Percentiles rank a stretch among this genome's conserved stretches.
Evolutionary conservation across 768 basidiomycete species (phyloP).

Genomic region (Exidia glandulosa): DNA sequence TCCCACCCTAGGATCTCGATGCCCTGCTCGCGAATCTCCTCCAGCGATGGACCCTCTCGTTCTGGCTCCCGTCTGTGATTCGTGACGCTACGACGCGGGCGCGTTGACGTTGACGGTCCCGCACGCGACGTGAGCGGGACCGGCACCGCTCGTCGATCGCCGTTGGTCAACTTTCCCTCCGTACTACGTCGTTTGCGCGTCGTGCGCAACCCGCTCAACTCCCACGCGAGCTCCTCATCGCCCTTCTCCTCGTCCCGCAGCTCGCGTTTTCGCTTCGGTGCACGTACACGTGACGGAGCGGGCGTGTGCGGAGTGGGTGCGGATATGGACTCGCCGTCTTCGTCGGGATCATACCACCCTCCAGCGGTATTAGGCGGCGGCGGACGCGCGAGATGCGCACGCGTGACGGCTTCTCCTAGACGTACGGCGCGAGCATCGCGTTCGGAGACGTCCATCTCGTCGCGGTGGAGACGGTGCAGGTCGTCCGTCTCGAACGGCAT

Average conservation of each 20-base stretch:
- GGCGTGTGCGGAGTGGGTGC: neutral
- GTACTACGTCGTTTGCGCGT: neutral
- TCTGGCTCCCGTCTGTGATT: no score
- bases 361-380: neutral
- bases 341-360: neutral
- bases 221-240: neutral
- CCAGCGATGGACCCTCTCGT: no score
- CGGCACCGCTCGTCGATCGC: neutral
- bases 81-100: no score
- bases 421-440: neutral
- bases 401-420: neutral
- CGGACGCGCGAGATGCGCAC: neutral
- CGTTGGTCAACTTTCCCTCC: neutral
- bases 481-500: neutral
- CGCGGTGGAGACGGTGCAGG: neutral
- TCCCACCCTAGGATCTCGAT: no score
- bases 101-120: no score
- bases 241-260: neutral
- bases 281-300: no score
- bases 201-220: neutral
- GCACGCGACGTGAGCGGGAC: neutral
- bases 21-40: no score
- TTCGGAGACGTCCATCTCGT: neutral
- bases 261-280: neutral
- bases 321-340: neutral